Conservation (phyloP, 371 early-diverging fungal species). For the Mortierella sp. region DNA sequence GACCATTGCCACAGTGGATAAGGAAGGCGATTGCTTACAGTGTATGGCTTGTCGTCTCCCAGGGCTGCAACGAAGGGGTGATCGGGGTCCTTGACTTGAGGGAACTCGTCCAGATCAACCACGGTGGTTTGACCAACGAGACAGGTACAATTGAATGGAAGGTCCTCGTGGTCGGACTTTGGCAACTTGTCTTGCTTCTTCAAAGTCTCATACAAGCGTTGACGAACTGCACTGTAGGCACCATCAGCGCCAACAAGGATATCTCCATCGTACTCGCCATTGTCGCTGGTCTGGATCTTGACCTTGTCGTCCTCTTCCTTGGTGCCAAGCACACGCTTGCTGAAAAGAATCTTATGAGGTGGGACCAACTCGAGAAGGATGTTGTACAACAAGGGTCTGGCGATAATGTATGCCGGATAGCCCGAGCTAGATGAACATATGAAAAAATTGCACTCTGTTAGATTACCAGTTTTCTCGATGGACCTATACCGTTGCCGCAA, state of each 20-base stretch:
- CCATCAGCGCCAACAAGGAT: slow-evolving; percentile 21
- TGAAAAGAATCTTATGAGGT: not conserved
- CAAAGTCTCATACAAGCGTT: not conserved
- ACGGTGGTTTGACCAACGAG: slow-evolving; percentile 3
- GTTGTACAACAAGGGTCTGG: not conserved
- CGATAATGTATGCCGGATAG: not conserved
- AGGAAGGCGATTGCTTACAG: not conserved
- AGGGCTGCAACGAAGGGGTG: not conserved
- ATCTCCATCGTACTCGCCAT: slow-evolving; percentile 2
- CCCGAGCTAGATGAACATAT: not conserved
- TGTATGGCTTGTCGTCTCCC: not conserved
- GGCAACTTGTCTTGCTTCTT: not conserved
- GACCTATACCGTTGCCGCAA: too few species aligned
- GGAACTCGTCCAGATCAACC: not conserved
- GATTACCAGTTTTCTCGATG: too few species aligned
- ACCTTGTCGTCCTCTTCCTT: not conserved
- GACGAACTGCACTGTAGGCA: slow-evolving; percentile 11
- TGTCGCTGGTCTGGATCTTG: not conserved
- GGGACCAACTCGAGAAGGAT: not conserved
- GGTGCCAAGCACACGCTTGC: not conserved
- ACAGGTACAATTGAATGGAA: not conserved
- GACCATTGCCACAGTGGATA: too few species aligned
- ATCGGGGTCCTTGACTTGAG: not conserved
- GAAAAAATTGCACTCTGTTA: too few species aligned
- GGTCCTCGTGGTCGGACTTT: not conserved